Conservation (phyloP, 345 rosid genomes). For the Raphanus raphanistrum region DNA sequence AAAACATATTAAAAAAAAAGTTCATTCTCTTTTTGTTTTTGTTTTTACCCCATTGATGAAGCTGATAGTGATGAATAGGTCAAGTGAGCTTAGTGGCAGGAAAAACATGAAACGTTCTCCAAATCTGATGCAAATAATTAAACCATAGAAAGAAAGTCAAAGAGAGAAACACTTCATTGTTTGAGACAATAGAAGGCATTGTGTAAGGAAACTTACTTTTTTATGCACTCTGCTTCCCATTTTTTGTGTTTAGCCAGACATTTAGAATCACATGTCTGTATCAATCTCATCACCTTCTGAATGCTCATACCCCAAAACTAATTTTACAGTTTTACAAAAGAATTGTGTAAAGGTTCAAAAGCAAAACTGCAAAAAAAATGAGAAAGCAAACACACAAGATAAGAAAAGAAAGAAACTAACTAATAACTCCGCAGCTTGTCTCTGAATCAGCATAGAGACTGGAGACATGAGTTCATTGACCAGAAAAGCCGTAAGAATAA, state of each 20-base stretch:
- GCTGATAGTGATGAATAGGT: slow-evolving; percentile 47
- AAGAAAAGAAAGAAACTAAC: slow-evolving; percentile 25
- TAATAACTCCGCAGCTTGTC: slow-evolving; percentile 17
- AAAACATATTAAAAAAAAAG: not conserved
- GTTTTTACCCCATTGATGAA: slow-evolving; percentile 50
- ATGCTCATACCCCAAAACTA: not conserved
- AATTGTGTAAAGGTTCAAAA: not conserved
- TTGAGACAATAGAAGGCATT: not conserved
- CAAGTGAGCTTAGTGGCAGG: slow-evolving; percentile 38
- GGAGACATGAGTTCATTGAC: slow-evolving; percentile 39
- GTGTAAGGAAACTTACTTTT: slow-evolving; percentile 11
- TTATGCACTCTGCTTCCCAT: not conserved
- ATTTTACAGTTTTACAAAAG: not conserved
- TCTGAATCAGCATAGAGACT: slow-evolving; percentile 22
- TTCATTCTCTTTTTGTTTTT: not conserved
- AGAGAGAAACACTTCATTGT: slow-evolving; percentile 2
- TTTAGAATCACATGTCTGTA: slow-evolving; percentile 8
- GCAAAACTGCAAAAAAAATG: not conserved
- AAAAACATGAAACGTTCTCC: slow-evolving; percentile 37
- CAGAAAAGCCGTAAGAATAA: slow-evolving; percentile 41
- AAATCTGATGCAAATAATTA: slow-evolving; percentile 28
- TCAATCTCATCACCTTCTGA: not conserved
- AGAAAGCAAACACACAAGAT: not conserved
- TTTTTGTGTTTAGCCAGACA: not conserved
- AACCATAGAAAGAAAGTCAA: not conserved